These are phyloP conservation scores for Escovopsis sp. DNA, from an alignment of 2,329 filamentous ascomycete species.

Conservation along the genomic window DNA sequence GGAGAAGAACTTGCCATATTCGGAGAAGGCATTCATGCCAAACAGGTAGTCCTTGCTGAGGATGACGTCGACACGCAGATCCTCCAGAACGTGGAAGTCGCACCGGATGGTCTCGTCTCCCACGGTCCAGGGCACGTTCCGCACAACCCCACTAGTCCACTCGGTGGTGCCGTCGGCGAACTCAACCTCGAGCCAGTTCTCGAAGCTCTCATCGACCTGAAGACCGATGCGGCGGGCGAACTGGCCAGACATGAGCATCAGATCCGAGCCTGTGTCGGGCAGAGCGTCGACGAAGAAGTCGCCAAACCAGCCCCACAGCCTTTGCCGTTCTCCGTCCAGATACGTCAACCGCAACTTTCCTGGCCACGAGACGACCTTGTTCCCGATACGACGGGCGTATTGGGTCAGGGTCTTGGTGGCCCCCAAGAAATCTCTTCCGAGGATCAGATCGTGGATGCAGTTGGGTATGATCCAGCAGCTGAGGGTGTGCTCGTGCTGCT, in stretches of 20 bases:
- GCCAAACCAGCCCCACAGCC: slow-evolving; percentile 2
- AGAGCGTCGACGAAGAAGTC: slow-evolving; percentile 1
- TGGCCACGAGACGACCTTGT: not conserved
- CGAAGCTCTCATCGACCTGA: not conserved
- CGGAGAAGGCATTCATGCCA: slow-evolving; percentile 3
- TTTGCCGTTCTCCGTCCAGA: not conserved
- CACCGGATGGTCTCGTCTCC: not conserved
- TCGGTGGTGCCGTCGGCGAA: slow-evolving; percentile 3
- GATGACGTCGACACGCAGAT: slow-evolving; percentile 4
- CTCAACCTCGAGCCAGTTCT: slow-evolving; percentile 2
- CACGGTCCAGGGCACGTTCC: not conserved
- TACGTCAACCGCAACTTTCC: not conserved
- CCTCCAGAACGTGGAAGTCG: slow-evolving; percentile 5
- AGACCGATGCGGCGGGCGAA: slow-evolving; percentile 3
- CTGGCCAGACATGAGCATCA: slow-evolving; percentile 4
- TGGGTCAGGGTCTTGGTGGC: slow-evolving; percentile 1
- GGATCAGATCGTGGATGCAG: slow-evolving; percentile 1
- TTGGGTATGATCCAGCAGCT: slow-evolving; percentile 1
- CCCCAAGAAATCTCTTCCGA: slow-evolving; percentile 2
- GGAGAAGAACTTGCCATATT: slow-evolving; percentile 1
- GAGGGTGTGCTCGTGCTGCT: not conserved
- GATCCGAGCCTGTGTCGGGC: slow-evolving; percentile 5
- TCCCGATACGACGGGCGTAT: not conserved
- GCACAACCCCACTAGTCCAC: slow-evolving; percentile 3
- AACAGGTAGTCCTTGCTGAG: slow-evolving; percentile 7